Evolutionary conservation across 2,329 filamentous ascomycete species (phyloP), one percentile per base, ranked within the genome.

Genomic region (Aspergillus chevalieri): DNA sequence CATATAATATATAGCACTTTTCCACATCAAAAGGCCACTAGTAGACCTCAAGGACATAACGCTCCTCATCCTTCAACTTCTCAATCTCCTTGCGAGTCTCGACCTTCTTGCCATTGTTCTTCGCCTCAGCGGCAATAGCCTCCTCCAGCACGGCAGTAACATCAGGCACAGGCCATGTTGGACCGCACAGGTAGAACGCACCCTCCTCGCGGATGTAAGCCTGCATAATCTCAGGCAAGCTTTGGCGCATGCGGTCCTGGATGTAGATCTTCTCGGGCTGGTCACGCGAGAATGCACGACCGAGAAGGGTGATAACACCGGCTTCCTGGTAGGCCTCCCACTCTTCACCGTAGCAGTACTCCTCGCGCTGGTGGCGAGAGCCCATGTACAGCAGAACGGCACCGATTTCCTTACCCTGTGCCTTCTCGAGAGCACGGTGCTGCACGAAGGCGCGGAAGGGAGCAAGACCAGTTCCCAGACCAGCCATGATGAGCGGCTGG

Each of bases 381-480:
- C 93, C 93, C 77, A 98, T 92, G 79, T 97, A 98, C 52, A 98
- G 77, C 47, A 98, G 82, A 54, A 97, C 93, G 41, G 89, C 78
- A 47, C 93, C 93, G 59, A 98, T 95, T 51, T 93, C 84, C 76
- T 95, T 91, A 71, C 93, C 93, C 70, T 94, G 89, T n/a, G 89
- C 85, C 77, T 95, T 95, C 69, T 98, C 92, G 83, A 94, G 90
- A 45, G 93, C 93, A 50, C 93, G 92, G 76, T 98, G 93, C 75
- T 98, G 93, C 43, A 97, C 87, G 66, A 98, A 98, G 52, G 93
- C 93, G 57, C 93, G 89, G 89, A 98, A 98, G n/a, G 93, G 93
- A 1, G 93, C 93, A 19, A 98, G 85, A 66, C 93, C 93, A 0
- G 93, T 98, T 56, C 93, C 93, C n/a, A 97, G 86, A 70, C 93